Base-by-base conservation (phyloP, 805 yeast species). In the Wickerhamomyces bovis region DNA sequence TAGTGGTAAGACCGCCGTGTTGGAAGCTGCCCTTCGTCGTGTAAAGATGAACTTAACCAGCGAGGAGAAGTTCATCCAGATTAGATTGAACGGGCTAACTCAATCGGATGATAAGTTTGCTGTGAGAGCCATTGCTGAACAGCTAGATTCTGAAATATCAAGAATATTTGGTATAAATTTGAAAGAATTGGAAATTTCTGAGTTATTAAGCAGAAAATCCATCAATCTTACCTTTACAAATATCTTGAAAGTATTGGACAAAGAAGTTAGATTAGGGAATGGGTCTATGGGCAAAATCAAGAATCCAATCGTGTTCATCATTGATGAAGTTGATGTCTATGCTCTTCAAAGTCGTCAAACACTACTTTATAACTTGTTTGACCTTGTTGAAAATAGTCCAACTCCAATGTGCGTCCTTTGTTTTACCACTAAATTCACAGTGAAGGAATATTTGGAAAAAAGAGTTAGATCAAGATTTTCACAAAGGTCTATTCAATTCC, bases 381-480 rank as follows among this genome's bases (percentile, higher is more conserved):
- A 94, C 57, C 71, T 90, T 56, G 81, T 96, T 2, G 96, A 89
- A 59, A 75, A 68, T 47, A 69, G 80, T 40, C 73, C 80, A 18
- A 72, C 77, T 2, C 95, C 97, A 1, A 80, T 90, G 6, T 77
- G 94, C 44, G 86, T 92, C 6, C 64, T 94, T 41, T 97, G 98
- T 2, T 65, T 84, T 12, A 82, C 95, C 1, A 75, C 90, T 1
- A 81, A 83, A 44, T 70, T 88, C 42, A 87, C 86, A 6, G 75
- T 89, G 0, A 72, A 90, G 43, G 97, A 92, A 55, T 72, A 80
- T 55, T 69, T 94, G 41, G 99, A 94, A 60, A 94, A 92, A 60
- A 75, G 99, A 57, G 98, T 94, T 1, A 76, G 89, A 54, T 83
- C 95, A 47, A 70, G 99, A 53, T 94, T 90, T 62, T 82, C 94